Evolutionary conservation across 108 stramenopile species (phyloP).

Genomic region (Epipyxis sp.): DNA sequence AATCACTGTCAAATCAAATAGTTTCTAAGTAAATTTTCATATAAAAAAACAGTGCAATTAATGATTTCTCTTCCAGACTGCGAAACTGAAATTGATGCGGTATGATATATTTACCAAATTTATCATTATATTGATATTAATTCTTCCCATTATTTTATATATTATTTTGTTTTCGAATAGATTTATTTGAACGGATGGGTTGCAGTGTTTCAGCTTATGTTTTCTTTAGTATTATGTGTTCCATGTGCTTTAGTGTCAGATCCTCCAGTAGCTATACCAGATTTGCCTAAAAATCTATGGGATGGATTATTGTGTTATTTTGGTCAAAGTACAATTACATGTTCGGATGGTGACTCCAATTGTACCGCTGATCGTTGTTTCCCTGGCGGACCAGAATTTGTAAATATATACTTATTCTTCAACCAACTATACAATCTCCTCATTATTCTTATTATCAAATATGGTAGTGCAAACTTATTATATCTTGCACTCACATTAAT

Average conservation of each 20-base stretch:
- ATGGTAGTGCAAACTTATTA: constrained; percentile 76
- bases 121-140: not conserved
- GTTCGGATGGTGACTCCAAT: not conserved
- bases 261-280: constrained; percentile 53
- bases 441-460: constrained; percentile 82
- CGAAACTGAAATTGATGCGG: constrained; percentile 34
- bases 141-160: too few relatives aligned
- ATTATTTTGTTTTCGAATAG: not conserved
- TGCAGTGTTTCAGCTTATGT: constrained; percentile 77
- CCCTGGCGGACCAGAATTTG: constrained; percentile 63
- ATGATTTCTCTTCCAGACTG: too few relatives aligned
- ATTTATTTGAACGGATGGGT: constrained; percentile 89
- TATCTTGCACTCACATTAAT: constrained; percentile 76
- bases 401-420: constrained; percentile 71
- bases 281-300: constrained; percentile 67
- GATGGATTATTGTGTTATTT: constrained; percentile 70
- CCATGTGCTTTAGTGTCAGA: constrained; percentile 64
- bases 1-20: too few relatives aligned
- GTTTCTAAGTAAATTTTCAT: too few relatives aligned
- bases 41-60: too few relatives aligned
- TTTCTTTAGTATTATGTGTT: constrained; percentile 66
- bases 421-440: constrained; percentile 71
- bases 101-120: not conserved
- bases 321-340: constrained; percentile 42
- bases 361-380: not conserved